Conservation (phyloP, 192 early-diverging fungal genomes). For the Coemansia sp. region DNA sequence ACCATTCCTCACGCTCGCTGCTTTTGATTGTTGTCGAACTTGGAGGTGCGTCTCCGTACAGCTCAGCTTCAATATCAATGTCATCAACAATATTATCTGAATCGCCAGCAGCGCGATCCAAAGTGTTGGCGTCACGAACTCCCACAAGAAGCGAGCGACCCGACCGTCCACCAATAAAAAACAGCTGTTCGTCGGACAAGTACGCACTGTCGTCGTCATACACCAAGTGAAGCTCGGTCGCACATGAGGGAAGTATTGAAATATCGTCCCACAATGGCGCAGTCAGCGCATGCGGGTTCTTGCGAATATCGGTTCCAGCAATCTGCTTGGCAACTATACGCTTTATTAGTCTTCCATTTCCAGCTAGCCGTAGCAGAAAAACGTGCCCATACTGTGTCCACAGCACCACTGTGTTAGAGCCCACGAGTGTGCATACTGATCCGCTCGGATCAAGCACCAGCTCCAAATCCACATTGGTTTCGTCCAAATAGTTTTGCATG, state of each 20-base stretch:
- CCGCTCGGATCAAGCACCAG: conserved; percentile 67
- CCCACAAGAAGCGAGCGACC: conserved; percentile 46
- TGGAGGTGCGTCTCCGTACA: conserved; percentile 31
- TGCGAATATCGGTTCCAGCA: conserved; percentile 17
- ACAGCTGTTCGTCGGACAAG: conserved; percentile 14
- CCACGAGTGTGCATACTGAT: conserved; percentile 62
- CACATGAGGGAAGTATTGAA: conserved; percentile 34
- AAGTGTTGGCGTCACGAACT: conserved; percentile 7
- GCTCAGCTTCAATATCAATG: conserved; percentile 30
- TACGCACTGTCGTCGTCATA: conserved; percentile 20
- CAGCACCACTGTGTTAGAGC: conserved; percentile 69
- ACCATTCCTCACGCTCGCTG: conserved; percentile 19
- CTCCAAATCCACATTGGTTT: conserved; percentile 57
- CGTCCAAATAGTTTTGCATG: conserved; percentile 55
- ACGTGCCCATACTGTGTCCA: conserved; percentile 72
- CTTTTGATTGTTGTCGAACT: conserved; percentile 8
- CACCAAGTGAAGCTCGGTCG: conserved; percentile 14
- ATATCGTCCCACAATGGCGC: conserved; percentile 37
- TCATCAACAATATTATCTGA: not conserved
- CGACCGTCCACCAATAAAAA: conserved; percentile 41
- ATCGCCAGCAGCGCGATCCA: not conserved
- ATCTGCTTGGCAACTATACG: conserved; percentile 61
- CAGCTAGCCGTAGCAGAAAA: conserved; percentile 68
- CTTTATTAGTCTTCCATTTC: conserved; percentile 78
- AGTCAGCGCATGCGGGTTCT: conserved; percentile 11